Conservation (phyloP, 2,329 filamentous ascomycete genomes). For the Verticillium nubilum region DNA sequence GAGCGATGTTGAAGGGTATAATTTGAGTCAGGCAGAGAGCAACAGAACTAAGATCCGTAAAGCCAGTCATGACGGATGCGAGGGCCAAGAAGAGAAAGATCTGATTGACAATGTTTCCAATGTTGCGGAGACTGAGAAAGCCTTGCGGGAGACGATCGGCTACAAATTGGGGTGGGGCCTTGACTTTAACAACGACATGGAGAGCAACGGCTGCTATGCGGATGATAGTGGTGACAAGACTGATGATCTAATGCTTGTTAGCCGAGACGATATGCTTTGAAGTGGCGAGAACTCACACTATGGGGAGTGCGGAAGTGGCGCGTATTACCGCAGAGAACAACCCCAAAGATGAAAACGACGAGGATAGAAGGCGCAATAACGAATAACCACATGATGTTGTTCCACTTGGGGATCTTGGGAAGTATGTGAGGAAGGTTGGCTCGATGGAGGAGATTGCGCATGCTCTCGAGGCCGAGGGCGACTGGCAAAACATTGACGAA, state of each 20-base stretch:
- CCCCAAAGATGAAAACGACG: conserved; percentile 20
- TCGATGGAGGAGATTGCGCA: conserved; percentile 18
- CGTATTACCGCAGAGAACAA: conserved; percentile 14
- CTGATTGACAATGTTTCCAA: conserved; percentile 17
- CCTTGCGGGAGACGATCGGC: not conserved
- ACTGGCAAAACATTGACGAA: conserved; percentile 20
- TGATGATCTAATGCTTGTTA: conserved; percentile 17
- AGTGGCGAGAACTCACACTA: conserved; percentile 15
- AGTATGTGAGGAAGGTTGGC: conserved; percentile 15
- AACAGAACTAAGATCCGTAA: conserved; percentile 20
- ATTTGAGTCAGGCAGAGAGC: conserved; percentile 20
- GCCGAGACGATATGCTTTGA: not conserved
- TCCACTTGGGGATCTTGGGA: conserved; percentile 16
- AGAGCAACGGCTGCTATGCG: conserved; percentile 17
- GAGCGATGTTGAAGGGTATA: conserved; percentile 18
- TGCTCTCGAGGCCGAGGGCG: conserved; percentile 19
- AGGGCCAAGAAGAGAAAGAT: conserved; percentile 18
- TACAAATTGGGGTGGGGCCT: not conserved
- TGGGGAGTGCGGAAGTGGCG: conserved; percentile 22
- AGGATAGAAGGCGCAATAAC: conserved; percentile 18
- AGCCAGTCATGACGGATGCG: conserved; percentile 18
- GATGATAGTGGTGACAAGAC: conserved; percentile 19
- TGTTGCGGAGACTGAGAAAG: conserved; percentile 5
- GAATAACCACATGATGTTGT: conserved; percentile 19
- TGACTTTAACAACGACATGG: conserved; percentile 17